Percentiles rank a stretch among this genome's conserved stretches.
These are phyloP conservation scores for Ilyonectria sp. DNA, from an alignment of 2,329 filamentous ascomycete genomes.

Conservation along the genomic window DNA sequence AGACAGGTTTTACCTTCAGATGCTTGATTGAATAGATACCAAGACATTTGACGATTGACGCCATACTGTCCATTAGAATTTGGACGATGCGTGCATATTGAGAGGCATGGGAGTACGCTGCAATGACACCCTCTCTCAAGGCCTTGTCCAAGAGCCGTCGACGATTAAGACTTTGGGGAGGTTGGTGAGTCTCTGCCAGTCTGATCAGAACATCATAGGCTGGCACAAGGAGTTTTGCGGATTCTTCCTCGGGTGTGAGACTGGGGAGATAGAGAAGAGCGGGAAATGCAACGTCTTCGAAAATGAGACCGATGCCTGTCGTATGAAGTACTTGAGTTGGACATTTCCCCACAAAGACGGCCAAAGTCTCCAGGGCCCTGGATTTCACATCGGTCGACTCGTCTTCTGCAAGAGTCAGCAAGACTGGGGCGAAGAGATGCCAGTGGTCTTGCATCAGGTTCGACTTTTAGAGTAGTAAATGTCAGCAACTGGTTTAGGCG, in stretches of 20 bases:
- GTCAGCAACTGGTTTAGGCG: constrained; percentile 15
- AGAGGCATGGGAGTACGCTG: constrained; percentile 70
- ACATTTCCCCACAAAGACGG: constrained; percentile 68
- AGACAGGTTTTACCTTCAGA: constrained; percentile 66
- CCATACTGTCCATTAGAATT: constrained; percentile 67
- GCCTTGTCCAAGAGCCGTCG: constrained; percentile 66
- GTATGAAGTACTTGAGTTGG: constrained; percentile 67
- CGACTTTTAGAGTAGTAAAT: constrained; percentile 53
- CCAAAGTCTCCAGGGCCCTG: constrained; percentile 70
- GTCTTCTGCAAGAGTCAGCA: constrained; percentile 80
- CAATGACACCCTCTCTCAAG: constrained; percentile 69
- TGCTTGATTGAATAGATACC: constrained; percentile 77
- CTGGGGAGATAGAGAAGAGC: constrained; percentile 83
- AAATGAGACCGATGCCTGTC: constrained; percentile 77
- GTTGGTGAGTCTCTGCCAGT: constrained; percentile 60
- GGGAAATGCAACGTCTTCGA: constrained; percentile 79
- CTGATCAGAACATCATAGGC: constrained; percentile 78
- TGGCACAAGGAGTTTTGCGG: constrained; percentile 72
- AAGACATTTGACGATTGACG: constrained; percentile 67
- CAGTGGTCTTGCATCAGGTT: constrained; percentile 69
- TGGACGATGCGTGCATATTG: constrained; percentile 71
- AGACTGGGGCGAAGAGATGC: constrained; percentile 78
- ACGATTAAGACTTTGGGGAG: constrained; percentile 45
- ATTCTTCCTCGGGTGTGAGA: constrained; percentile 82
- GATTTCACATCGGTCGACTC: constrained; percentile 66